Evolutionary conservation across 1,139 yeast genomes (phyloP).

Genomic region (Arxiozyma telluris): DNA sequence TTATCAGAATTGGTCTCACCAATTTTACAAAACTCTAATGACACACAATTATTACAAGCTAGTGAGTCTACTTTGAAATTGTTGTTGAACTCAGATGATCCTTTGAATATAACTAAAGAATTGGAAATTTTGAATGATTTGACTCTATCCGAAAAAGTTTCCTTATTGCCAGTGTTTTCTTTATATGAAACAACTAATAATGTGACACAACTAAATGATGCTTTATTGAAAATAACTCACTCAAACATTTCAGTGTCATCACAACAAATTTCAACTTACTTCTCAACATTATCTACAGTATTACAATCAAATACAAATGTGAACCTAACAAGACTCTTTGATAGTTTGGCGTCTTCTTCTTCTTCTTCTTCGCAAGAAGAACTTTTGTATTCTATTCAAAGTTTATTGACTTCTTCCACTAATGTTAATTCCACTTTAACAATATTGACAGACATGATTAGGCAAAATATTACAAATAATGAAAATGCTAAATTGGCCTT

Average conservation of each 20-base stretch:
- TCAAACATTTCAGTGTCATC: conserved; percentile 18
- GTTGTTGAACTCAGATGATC: conserved; percentile 21
- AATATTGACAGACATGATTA: conserved; percentile 16
- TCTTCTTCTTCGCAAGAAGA: conserved; percentile 1
- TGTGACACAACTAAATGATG: conserved; percentile 23
- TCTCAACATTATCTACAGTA: conserved; percentile 13
- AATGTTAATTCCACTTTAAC: conserved; percentile 16
- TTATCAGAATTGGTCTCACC: conserved; percentile 18
- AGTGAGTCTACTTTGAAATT: conserved; percentile 18
- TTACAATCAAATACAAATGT: conserved; percentile 8
- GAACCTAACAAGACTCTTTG: conserved; percentile 9
- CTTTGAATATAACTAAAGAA: conserved; percentile 19
- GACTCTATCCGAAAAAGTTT: conserved; percentile 18
- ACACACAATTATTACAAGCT: conserved; percentile 11
- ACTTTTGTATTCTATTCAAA: conserved; percentile 10
- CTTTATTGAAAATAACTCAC: conserved; percentile 23
- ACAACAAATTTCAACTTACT: conserved; percentile 16
- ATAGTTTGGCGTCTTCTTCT: conserved; percentile 8
- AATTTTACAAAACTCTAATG: conserved; percentile 15
- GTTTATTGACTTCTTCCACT: conserved; percentile 13
- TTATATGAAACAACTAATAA: conserved; percentile 24
- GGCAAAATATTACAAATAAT: conserved; percentile 21
- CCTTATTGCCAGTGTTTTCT: conserved; percentile 22
- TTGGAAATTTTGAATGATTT: conserved; percentile 18
- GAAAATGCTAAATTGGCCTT: conserved; percentile 21